A percentile compares a stretch with the other conserved stretches of the same genome.
phyloP scores from a whole-genome alignment of 768 basidiomycete genomes.

The Pholiota conissans region DNA sequence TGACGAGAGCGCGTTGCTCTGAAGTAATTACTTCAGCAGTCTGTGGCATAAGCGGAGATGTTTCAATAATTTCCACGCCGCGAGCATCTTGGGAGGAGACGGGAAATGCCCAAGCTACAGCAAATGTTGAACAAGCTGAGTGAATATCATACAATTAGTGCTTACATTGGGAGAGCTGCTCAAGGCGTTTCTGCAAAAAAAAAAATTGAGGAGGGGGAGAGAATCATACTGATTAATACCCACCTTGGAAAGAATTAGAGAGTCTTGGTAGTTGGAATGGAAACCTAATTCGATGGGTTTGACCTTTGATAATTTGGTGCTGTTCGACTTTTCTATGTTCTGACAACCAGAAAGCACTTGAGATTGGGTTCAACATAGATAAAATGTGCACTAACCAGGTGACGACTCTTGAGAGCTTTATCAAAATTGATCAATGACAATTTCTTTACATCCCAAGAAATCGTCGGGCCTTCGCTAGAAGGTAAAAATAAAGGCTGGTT shows the following conservation, averaged over 20 bases:
- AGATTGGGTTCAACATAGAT: not conserved
- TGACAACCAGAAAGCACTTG: not conserved
- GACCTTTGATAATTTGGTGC: slow-evolving; percentile 18
- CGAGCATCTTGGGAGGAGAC: not conserved
- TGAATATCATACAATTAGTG: not conserved
- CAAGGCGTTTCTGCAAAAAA: slow-evolving; percentile 11
- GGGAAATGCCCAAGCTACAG: slow-evolving; percentile 9
- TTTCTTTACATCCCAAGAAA: slow-evolving; percentile 40
- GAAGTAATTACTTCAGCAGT: no score
- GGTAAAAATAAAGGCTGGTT: slow-evolving; percentile 21
- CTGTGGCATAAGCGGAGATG: not conserved
- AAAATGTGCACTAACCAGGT: slow-evolving; percentile 39
- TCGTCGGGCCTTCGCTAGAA: slow-evolving; percentile 19
- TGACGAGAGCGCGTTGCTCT: no score
- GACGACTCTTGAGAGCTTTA: slow-evolving; percentile 40
- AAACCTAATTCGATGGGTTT: slow-evolving; percentile 16
- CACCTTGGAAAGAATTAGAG: slow-evolving; percentile 9
- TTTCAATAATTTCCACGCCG: not conserved
- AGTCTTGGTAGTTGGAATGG: not conserved
- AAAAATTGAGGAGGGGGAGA: not conserved
- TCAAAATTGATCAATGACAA: slow-evolving; percentile 37
- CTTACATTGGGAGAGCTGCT: slow-evolving; percentile 17
- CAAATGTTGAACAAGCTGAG: not conserved
- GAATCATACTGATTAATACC: not conserved
- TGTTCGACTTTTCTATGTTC: slow-evolving; percentile 4